Conservation (phyloP, 768 basidiomycete species). For the Lactarius evosmus region DNA sequence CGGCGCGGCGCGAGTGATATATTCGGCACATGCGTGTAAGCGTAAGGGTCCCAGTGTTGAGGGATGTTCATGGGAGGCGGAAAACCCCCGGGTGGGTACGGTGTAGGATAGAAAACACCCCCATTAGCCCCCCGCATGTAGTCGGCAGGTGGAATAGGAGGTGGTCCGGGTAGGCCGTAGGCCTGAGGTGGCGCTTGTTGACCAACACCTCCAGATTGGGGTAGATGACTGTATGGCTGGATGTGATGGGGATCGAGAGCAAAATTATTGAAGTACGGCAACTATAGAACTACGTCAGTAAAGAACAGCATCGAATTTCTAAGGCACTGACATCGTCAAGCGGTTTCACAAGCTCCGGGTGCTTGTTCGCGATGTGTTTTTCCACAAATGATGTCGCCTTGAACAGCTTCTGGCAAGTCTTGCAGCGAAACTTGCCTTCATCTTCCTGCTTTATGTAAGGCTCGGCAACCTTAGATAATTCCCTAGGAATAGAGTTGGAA, state of each 20-base stretch:
- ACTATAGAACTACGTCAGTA: slow-evolving; percentile 42
- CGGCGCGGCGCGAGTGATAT: slow-evolving; percentile 45
- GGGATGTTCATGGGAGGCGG: slow-evolving; percentile 37
- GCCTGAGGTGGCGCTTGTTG: slow-evolving; percentile 81
- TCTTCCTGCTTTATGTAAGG: slow-evolving; percentile 92
- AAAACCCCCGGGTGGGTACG: slow-evolving; percentile 46
- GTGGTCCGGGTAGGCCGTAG: slow-evolving; percentile 69
- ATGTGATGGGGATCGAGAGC: slow-evolving; percentile 94
- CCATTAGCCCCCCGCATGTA: slow-evolving; percentile 33
- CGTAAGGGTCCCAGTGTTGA: slow-evolving; percentile 49
- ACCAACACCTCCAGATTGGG: slow-evolving; percentile 58
- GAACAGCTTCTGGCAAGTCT: slow-evolving; percentile 95
- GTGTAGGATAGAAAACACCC: slow-evolving; percentile 33
- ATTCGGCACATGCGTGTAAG: slow-evolving; percentile 40
- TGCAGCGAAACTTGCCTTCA: slow-evolving; percentile 95
- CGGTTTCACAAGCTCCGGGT: slow-evolving; percentile 76
- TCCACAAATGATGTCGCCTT: slow-evolving; percentile 95
- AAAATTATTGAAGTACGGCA: slow-evolving; percentile 93
- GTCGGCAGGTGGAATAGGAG: slow-evolving; percentile 36
- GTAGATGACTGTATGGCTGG: slow-evolving; percentile 79
- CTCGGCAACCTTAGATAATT: slow-evolving; percentile 74
- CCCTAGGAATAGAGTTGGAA: slow-evolving; percentile 47
- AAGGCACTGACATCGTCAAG: slow-evolving; percentile 72
- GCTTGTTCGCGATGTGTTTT: slow-evolving; percentile 96
- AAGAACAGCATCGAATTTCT: slow-evolving; percentile 6